These are phyloP conservation scores for Glaciozyma martinii DNA, from an alignment of 768 basidiomycete genomes.

Conservation along the genomic window DNA sequence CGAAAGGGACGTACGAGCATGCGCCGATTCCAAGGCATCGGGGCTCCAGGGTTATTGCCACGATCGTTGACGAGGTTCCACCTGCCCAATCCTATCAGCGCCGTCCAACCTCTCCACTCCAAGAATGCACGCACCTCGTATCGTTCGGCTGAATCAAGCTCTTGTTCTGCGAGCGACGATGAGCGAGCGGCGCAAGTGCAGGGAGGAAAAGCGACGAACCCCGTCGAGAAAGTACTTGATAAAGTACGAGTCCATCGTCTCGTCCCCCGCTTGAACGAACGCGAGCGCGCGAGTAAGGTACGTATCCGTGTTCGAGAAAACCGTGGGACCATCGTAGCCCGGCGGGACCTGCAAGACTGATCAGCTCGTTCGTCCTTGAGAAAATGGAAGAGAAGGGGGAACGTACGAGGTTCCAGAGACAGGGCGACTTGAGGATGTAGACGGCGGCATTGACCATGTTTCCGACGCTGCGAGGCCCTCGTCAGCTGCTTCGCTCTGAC, in stretches of 20 bases:
- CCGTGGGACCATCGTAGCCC: conserved; percentile 13
- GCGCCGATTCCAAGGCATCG: conserved; percentile 25
- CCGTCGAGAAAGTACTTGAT: conserved; percentile 18
- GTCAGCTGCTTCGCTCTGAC: no score
- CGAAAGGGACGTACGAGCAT: background rate
- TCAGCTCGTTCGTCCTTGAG: background rate
- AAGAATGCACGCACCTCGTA: background rate
- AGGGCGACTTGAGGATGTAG: conserved; percentile 23
- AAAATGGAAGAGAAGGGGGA: background rate
- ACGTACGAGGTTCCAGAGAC: conserved; percentile 17
- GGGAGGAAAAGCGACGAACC: background rate
- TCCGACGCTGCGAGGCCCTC: background rate
- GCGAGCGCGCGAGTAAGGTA: conserved; percentile 21
- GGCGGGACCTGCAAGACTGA: background rate
- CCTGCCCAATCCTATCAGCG: background rate
- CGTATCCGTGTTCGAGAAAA: conserved; percentile 10
- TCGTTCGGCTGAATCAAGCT: conserved; percentile 25
- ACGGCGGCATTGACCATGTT: conserved; percentile 18
- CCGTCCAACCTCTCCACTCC: background rate
- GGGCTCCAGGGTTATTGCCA: background rate
- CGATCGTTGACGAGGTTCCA: background rate
- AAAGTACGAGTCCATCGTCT: conserved; percentile 27
- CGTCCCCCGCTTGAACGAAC: conserved; percentile 21
- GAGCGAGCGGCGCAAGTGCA: no score
- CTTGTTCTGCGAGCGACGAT: background rate